Evolutionary conservation across 805 yeast species (phyloP).

Genomic region (Naumovozyma castellii): DNA sequence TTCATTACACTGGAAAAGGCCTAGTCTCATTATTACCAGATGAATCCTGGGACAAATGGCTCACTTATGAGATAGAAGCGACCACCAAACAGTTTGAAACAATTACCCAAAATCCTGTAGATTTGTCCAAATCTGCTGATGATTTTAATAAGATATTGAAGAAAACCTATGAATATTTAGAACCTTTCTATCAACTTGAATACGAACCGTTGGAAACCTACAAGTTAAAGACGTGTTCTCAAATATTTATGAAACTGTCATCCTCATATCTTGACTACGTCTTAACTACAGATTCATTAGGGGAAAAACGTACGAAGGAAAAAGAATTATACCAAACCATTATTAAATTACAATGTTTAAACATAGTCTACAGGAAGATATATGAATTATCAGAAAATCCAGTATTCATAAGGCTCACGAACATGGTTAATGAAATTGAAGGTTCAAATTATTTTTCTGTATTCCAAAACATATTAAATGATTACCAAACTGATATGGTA

Average conservation of each 20-base stretch:
- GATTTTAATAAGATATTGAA: constrained; percentile 40
- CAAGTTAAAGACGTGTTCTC: constrained; percentile 21
- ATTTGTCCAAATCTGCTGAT: constrained; percentile 15
- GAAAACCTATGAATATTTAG: constrained; percentile 32
- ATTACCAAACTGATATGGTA: constrained; percentile 21
- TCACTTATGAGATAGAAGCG: constrained; percentile 38
- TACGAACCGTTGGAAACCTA: constrained; percentile 13
- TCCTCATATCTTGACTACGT: constrained; percentile 17
- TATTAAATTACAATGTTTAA: constrained; percentile 14
- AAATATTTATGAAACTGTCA: constrained; percentile 21
- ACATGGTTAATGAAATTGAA: constrained; percentile 18
- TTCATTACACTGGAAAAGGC: constrained; percentile 36
- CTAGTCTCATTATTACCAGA: constrained; percentile 21
- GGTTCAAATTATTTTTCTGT: constrained; percentile 16
- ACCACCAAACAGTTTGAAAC: constrained; percentile 38
- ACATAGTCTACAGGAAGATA: constrained; percentile 11
- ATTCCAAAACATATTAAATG: constrained; percentile 25
- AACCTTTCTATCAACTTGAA: constrained; percentile 30
- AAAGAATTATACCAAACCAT: constrained; percentile 22
- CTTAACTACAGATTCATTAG: constrained; percentile 13
- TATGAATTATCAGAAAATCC: constrained; percentile 12
- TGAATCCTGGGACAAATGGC: constrained; percentile 37
- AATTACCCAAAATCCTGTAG: constrained; percentile 28
- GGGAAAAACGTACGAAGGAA: constrained; percentile 15
- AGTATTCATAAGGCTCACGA: constrained; percentile 17